phyloP scores from a whole-genome alignment of 2,329 filamentous ascomycete genomes.

The Fusarium sp. region DNA sequence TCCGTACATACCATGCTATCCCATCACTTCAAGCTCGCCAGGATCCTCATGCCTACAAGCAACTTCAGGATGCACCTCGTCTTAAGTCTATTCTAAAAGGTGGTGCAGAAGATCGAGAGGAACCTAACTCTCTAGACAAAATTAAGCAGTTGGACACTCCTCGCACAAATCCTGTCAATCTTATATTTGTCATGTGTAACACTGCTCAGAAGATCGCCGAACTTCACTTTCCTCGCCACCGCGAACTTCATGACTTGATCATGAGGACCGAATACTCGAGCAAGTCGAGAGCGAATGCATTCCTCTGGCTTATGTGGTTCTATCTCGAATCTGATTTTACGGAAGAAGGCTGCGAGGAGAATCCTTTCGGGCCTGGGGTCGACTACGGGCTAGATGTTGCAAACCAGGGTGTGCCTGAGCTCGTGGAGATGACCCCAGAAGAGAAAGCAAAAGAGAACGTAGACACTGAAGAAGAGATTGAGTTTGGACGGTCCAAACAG shows the following conservation, averaged over 20 bases:
- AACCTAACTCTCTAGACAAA: constrained; percentile 84
- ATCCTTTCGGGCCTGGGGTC: constrained; percentile 83
- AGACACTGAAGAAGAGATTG: constrained; percentile 74
- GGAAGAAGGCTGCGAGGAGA: constrained; percentile 84
- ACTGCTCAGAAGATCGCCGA: constrained; percentile 93
- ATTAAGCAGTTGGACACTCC: constrained; percentile 72
- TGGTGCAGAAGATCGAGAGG: constrained; percentile 86
- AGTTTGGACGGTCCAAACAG: constrained; percentile 77
- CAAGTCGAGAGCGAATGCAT: constrained; percentile 82
- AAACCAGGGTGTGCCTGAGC: constrained; percentile 74
- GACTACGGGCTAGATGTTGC: constrained; percentile 71
- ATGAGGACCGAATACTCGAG: constrained; percentile 90
- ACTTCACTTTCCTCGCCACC: constrained; percentile 83
- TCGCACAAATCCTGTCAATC: constrained; percentile 95
- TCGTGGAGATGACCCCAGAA: constrained; percentile 72
- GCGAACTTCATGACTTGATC: constrained; percentile 95
- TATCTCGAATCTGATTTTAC: constrained; percentile 97
- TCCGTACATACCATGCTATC: constrained; percentile 97
- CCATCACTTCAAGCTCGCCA: constrained; percentile 94
- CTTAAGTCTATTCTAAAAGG: constrained; percentile 98
- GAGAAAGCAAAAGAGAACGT: constrained; percentile 76
- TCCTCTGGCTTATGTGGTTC: constrained; percentile 99
- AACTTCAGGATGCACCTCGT: constrained; percentile 93
- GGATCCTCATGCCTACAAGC: constrained; percentile 96
- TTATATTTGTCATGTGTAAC: constrained; percentile 93